Evolutionary conservation across 2,329 filamentous ascomycete genomes (phyloP).

Genomic region (Cryphonectria japonica): DNA sequence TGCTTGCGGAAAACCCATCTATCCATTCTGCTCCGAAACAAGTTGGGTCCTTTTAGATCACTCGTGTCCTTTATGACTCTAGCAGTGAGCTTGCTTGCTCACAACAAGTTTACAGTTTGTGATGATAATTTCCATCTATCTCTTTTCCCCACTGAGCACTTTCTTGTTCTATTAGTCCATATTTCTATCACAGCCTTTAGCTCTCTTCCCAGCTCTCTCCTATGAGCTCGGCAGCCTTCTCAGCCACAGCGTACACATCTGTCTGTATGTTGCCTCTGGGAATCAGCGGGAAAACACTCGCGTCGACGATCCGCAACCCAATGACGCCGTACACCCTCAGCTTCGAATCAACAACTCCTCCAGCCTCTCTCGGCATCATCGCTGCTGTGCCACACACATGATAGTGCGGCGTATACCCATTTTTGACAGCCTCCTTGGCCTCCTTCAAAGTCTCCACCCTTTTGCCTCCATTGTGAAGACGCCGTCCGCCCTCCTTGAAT

Average conservation of each 20-base stretch:
- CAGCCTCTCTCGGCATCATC: constrained; percentile 17
- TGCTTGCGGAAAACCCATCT: too few relatives aligned
- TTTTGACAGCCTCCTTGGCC: constrained; percentile 14
- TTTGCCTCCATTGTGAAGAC: constrained; percentile 20
- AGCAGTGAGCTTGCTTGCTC: too few relatives aligned
- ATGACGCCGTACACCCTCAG: constrained; percentile 23
- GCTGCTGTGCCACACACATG: constrained; percentile 23
- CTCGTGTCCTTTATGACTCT: too few relatives aligned
- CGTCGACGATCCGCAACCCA: constrained; percentile 21
- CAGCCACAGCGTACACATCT: constrained; percentile 24
- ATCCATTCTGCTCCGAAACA: too few relatives aligned
- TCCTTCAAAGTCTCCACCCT: constrained; percentile 19
- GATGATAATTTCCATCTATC: too few relatives aligned
- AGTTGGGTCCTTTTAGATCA: too few relatives aligned
- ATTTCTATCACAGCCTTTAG: background rate
- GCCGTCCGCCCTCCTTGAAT: constrained; percentile 37
- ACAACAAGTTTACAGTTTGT: too few relatives aligned
- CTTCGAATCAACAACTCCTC: constrained; percentile 22
- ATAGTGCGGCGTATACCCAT: constrained; percentile 14
- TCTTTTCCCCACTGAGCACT: too few relatives aligned
- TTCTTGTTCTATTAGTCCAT: too few relatives aligned
- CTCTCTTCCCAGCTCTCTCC: constrained; percentile 14
- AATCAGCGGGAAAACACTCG: constrained; percentile 24
- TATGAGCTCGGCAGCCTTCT: constrained; percentile 25
- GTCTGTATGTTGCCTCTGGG: constrained; percentile 24